A percentile compares a stretch with the other conserved stretches of the same genome.
phyloP scores from a whole-genome alignment of 495 filamentous ascomycete genomes.

The Xylaria sp. region DNA sequence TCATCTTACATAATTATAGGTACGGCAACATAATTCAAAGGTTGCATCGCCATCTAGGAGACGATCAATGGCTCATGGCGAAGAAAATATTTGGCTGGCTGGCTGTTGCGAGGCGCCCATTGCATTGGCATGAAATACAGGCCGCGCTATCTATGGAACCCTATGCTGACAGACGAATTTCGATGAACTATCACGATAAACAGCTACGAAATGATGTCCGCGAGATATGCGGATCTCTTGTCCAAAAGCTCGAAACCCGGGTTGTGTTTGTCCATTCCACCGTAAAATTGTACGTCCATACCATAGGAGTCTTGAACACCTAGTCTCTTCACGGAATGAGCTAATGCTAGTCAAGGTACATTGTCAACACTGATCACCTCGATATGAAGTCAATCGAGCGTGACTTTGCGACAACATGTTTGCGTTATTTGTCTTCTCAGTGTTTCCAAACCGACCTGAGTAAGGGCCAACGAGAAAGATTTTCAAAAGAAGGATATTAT shows the following conservation, averaged over 20 bases:
- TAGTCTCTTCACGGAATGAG: background rate
- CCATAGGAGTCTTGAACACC: background rate
- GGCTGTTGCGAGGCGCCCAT: slow-evolving; percentile 49
- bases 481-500: background rate
- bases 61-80: slow-evolving; percentile 39
- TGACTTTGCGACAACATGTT: slow-evolving; percentile 44
- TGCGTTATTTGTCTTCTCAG: slow-evolving; percentile 47
- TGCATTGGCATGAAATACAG: slow-evolving; percentile 57
- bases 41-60: slow-evolving; percentile 33
- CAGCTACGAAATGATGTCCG: slow-evolving; percentile 41
- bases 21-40: background rate
- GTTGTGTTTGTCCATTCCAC: slow-evolving; percentile 31
- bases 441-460: slow-evolving; percentile 36
- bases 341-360: background rate
- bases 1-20: background rate
- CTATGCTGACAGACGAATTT: slow-evolving; percentile 30
- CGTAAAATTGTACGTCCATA: slow-evolving; percentile 29
- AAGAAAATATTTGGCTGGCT: slow-evolving; percentile 52
- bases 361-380: slow-evolving; percentile 32
- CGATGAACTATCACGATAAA: slow-evolving; percentile 30
- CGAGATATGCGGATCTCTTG: slow-evolving; percentile 54
- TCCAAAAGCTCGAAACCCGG: slow-evolving; percentile 38
- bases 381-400: slow-evolving; percentile 40
- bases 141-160: slow-evolving; percentile 48
- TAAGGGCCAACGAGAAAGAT: background rate